Conservation (phyloP, 345 rosid genomes). For the Lagerstroemia speciosa region DNA sequence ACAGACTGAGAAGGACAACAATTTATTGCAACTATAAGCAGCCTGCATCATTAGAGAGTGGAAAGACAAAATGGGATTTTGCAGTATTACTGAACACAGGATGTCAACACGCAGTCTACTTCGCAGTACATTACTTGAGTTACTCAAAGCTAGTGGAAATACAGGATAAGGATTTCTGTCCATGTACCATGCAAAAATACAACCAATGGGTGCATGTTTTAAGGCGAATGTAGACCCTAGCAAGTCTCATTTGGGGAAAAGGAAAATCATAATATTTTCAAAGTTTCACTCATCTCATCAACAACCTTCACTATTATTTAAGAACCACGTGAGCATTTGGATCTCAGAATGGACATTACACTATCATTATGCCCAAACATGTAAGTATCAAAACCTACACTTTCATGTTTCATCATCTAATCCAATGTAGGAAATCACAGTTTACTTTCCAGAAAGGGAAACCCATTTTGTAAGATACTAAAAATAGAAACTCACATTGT, state of each 20-base stretch:
- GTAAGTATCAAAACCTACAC: background rate
- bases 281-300: no score
- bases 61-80: background rate
- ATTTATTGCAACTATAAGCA: background rate
- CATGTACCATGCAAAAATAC: no score
- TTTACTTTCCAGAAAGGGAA: background rate
- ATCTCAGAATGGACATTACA: background rate
- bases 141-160: no score
- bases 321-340: background rate
- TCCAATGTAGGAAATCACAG: background rate
- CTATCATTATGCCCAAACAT: background rate
- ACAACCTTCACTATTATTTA: no score
- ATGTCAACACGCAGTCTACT: no score
- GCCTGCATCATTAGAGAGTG: background rate
- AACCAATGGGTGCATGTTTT: no score
- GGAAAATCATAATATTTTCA: no score
- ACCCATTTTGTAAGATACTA: background rate
- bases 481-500: slow-evolving; percentile 7
- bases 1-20: slow-evolving; percentile 38
- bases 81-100: background rate
- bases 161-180: no score
- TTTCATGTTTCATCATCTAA: background rate
- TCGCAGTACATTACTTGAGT: no score
- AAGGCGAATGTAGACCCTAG: no score
- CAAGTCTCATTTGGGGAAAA: no score